Conservation (phyloP, 1,284 basidiomycete genomes). For the Cutaneotrichosporon cutaneum region DNA sequence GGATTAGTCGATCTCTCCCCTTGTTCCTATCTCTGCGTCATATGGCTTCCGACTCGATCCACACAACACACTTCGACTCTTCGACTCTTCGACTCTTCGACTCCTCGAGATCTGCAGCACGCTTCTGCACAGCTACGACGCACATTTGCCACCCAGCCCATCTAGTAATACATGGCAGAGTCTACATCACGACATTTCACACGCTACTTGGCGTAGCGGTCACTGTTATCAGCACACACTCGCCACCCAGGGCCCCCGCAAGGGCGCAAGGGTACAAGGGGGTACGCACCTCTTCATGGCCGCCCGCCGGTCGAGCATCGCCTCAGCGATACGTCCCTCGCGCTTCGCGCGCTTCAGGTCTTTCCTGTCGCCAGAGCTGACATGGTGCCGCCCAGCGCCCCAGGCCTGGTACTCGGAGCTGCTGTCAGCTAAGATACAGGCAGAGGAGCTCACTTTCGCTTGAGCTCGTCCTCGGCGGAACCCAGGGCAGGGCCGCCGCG, state of each 20-base stretch:
- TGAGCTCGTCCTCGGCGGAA: conserved; percentile 51
- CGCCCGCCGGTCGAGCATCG: conserved; percentile 78
- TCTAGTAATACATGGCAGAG: background rate
- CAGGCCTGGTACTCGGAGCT: conserved; percentile 68
- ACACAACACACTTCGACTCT: background rate
- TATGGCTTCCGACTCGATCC: background rate
- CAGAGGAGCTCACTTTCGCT: conserved; percentile 54
- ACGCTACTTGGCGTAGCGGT: conserved; percentile 45
- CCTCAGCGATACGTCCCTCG: conserved; percentile 83
- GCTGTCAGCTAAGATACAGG: conserved; percentile 44
- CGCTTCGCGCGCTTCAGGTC: conserved; percentile 79
- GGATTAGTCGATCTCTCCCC: background rate
- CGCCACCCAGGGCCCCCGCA: background rate
- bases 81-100: background rate
- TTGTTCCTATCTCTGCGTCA: background rate
- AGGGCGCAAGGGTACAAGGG: background rate
- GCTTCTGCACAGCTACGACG: background rate
- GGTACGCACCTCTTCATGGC: conserved; percentile 86
- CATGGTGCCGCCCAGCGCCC: conserved; percentile 74
- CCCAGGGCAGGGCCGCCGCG: conserved; percentile 51
- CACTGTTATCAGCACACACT: conserved; percentile 28
- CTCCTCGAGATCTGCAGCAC: background rate
- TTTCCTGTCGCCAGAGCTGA: conserved; percentile 57
- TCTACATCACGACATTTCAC: background rate
- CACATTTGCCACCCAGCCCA: background rate